A percentile compares a stretch with the other conserved stretches of the same genome.
These are phyloP conservation scores for Aspergillus avenaceus DNA, from an alignment of 495 filamentous ascomycete genomes.

Conservation along the genomic window DNA sequence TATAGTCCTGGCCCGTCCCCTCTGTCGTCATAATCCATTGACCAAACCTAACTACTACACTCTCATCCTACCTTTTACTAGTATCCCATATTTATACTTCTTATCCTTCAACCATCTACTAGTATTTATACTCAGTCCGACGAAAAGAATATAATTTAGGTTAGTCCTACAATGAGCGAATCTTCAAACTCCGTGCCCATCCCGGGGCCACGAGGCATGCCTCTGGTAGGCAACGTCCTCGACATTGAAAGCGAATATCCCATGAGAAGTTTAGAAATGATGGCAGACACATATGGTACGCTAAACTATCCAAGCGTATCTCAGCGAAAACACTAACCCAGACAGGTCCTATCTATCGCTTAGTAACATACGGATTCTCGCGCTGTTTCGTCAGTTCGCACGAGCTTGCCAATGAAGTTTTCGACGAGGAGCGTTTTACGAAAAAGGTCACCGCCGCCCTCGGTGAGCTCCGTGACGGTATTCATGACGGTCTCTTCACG, in stretches of 20 bases:
- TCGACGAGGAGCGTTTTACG: conserved; percentile 61
- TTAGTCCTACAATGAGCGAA: conserved; percentile 13
- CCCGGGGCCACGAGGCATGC: conserved; percentile 57
- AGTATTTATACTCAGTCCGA: too few species aligned
- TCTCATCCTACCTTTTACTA: too few species aligned
- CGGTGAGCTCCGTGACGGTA: conserved; percentile 51
- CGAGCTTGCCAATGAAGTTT: conserved; percentile 59
- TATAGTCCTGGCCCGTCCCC: too few species aligned
- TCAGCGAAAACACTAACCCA: not conserved
- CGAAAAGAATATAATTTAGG: too few species aligned
- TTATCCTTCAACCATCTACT: too few species aligned
- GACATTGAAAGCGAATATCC: conserved; percentile 53
- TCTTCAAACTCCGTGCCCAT: conserved; percentile 38
- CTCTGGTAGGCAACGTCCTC: conserved; percentile 60
- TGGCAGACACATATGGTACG: conserved; percentile 61
- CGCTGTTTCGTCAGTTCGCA: conserved; percentile 41
- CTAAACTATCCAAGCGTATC: not conserved
- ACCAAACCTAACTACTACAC: too few species aligned
- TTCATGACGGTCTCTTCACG: conserved; percentile 67
- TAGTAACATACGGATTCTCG: conserved; percentile 23
- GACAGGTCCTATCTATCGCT: conserved; percentile 53
- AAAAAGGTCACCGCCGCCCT: conserved; percentile 50
- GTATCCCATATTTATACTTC: too few species aligned
- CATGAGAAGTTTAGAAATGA: conserved; percentile 45
- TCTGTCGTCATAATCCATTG: too few species aligned